A percentile compares a stretch with the other conserved stretches of the same genome.
Evolutionary conservation across 2,329 filamentous ascomycete genomes (phyloP).

Genomic region (Fusarium phyllophilum): DNA sequence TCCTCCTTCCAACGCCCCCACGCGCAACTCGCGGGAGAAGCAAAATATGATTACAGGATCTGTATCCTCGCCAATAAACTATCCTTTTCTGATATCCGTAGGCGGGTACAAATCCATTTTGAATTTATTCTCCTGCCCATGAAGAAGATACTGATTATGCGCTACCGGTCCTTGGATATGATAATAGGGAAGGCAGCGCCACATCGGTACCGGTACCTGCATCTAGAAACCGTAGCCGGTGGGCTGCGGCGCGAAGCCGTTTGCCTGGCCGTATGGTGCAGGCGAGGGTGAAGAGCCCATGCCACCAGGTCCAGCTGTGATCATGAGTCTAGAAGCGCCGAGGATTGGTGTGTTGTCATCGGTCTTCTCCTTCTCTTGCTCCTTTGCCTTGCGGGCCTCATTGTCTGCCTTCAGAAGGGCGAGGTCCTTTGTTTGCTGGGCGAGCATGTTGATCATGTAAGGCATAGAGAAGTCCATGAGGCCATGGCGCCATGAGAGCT

Average conservation of each 20-base stretch:
- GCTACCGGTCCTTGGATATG: slow-evolving; percentile 13
- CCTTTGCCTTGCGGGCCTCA: slow-evolving; percentile 86
- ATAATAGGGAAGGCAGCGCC: slow-evolving; percentile 37
- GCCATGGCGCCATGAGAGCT: slow-evolving; percentile 96
- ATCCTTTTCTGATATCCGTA: slow-evolving; percentile 26
- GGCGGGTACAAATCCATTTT: slow-evolving; percentile 1
- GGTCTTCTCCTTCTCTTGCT: slow-evolving; percentile 79
- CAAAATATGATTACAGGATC: slow-evolving; percentile 46
- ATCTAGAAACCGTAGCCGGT: slow-evolving; percentile 78
- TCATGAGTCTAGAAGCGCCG: slow-evolving; percentile 88
- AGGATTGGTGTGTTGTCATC: slow-evolving; percentile 96
- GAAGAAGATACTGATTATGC: slow-evolving; percentile 6
- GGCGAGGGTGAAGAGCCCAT: slow-evolving; percentile 61
- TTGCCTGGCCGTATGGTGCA: slow-evolving; percentile 78
- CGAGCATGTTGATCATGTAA: slow-evolving; percentile 98
- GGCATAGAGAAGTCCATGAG: slow-evolving; percentile 99
- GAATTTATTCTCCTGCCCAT: slow-evolving; percentile 10
- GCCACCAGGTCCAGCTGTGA: slow-evolving; percentile 84
- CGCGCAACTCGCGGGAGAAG: slow-evolving; percentile 33
- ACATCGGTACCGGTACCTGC: slow-evolving; percentile 46
- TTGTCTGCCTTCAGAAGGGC: slow-evolving; percentile 92
- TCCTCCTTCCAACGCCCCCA: slow-evolving; percentile 29
- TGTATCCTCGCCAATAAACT: slow-evolving; percentile 40
- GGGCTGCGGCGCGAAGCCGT: slow-evolving; percentile 88
- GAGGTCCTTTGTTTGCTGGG: slow-evolving; percentile 89